Evolutionary conservation across 768 basidiomycete species (phyloP), one percentile per base, ranked within the genome.

Genomic region (Mycena olivaceomarginata): DNA sequence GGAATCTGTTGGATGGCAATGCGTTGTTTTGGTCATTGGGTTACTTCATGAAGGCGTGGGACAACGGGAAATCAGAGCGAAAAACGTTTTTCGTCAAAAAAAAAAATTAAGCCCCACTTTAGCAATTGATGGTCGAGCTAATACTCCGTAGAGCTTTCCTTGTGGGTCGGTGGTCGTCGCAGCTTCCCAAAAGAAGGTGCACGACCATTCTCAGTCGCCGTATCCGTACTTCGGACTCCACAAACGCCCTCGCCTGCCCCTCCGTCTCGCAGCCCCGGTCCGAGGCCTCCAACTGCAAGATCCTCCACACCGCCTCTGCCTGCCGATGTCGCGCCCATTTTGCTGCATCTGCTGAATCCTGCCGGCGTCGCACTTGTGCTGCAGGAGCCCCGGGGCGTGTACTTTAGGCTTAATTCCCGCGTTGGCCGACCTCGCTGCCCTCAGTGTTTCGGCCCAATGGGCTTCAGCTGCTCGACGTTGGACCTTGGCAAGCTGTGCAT

Each of bases 201-300:
- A n/a, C n/a, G n/a, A n/a, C 71, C 56, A 18, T 37, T 39, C 69
- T 22, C 63, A 76, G 13, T 2, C 69, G 22, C 64, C 39, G 40
- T 20, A 76, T 66, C 9, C 74, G 62, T 13, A 66, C 53, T n/a
- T 76, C 74, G 7, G 74, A 76, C 22, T 39, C 69, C 11, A 69
- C 40, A 12, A 68, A 37, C 11, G 59, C n/a, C n/a, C n/a, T 45
- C 6, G 63, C 59, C 56, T 64, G 67, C 37, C 31, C 67, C 40
- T 62, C 41, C 7, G 67, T 31, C 2, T 18, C 67, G 18, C 31
- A 31, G 31, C 15, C 46, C 9, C n/a, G 15, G 20, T 56, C 25
- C 6, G n/a, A 31, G 3, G 31, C 16, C 13, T 67, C 37, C n/a
- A 68, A 13, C 11, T 46, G 39, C n/a, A 74, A 10, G 48, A 74